Base-by-base conservation (phyloP, 331 rosid genomes). In the Quercus lobata region DNA sequence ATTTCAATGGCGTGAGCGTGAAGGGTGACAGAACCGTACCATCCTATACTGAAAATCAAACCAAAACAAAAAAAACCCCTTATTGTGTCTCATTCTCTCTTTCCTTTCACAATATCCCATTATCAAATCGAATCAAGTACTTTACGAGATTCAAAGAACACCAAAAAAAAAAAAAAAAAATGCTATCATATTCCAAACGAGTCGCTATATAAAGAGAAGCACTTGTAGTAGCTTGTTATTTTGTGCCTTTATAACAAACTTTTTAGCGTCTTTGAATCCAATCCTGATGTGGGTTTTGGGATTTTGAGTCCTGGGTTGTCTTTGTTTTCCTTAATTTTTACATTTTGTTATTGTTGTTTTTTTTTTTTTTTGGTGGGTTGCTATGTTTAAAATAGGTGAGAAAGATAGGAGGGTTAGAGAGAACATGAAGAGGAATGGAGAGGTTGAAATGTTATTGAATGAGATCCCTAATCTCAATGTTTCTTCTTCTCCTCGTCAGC, bases 1-100 rank as follows among this genome's bases (percentile, higher is more conserved):
- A 78, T 81, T 80, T 81, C 73, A 79, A 85, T 72, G 86, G 88
- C 49, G 78, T 80, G 80, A 74, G 80, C 84, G 75, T 76, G 74
- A 37, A 62, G 58, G 72, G 73, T 75, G 76, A 74, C 83, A 74
- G 79, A 68, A 69, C 75, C 83, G 85, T 78, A 77, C 76, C 76
- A 49, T 72, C 46, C 56, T 22, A 73, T 56, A 37, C 34, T 76
- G 15, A 35, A 58, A 34, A 41, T 41, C 58, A 62, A 56, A 32
- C 65, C 61, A 69, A 81, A 83, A 53, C 57, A 41, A 41, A 49
- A 49, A 49, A 49, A 49, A 14, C 1, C 5, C 83, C 76, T 18
- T 17, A 9, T 44, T 19, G 37, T 65, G 73, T 69, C 63, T 73
- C 56, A 5, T 58, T 61, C 24, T 69, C 69, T 69, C 21, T 37